Evolutionary conservation across 305 asterid genomes (phyloP).

Genomic region (Fraxinus platypoda): DNA sequence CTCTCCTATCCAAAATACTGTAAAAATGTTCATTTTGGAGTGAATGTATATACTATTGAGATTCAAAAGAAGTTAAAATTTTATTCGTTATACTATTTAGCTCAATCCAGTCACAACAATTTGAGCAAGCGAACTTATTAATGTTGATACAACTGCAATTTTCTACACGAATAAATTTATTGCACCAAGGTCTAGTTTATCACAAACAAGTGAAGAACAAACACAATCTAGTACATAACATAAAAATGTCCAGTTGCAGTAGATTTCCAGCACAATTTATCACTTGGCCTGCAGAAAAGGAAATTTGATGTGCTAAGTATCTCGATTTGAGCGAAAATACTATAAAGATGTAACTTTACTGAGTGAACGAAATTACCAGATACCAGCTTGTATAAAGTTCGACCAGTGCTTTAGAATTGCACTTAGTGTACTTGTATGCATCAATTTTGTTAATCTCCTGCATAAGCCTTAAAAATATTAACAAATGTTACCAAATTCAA

Average conservation of each 20-base stretch:
- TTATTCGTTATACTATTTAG: not conserved
- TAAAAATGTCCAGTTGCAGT: not conserved
- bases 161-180: not conserved
- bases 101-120: not conserved
- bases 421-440: conserved; percentile 61
- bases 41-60: not conserved
- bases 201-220: not conserved
- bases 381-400: conserved; percentile 33
- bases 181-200: not conserved
- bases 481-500: not conserved
- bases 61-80: too few relatives aligned
- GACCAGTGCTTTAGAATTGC: conserved; percentile 36
- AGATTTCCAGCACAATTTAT: not conserved
- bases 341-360: not conserved
- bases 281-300: conserved; percentile 17
- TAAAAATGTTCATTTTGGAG: not conserved
- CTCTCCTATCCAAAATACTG: not conserved
- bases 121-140: not conserved
- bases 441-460: conserved; percentile 62
- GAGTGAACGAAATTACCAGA: conserved; percentile 26
- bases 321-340: not conserved
- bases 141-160: not conserved
- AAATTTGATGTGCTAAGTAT: not conserved
- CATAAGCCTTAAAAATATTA: not conserved
- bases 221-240: not conserved